phyloP scores from a whole-genome alignment of 75 land plant species.

The Adiantum capillusveneris region DNA sequence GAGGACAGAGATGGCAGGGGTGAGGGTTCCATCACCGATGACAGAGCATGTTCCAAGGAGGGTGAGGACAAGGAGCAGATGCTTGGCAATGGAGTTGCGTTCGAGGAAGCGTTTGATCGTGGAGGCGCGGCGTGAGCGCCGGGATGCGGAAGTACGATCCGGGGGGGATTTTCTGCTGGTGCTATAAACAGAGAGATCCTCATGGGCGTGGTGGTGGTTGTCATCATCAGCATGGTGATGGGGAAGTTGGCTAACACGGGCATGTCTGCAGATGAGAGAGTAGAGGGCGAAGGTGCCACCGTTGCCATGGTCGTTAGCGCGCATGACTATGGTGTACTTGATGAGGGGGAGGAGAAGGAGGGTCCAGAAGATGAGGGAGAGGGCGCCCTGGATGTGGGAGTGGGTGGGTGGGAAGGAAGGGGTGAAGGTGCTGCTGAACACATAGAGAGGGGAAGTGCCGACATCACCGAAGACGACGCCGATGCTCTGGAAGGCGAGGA shows the following conservation, averaged over 20 bases:
- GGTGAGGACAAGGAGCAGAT: constrained; percentile 31
- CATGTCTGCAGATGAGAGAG: constrained; percentile 57
- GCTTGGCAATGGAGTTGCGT: constrained; percentile 25
- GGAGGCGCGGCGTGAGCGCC: constrained; percentile 7
- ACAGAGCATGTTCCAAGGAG: constrained; percentile 67
- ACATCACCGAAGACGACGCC: constrained; percentile 49
- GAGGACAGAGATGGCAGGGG: constrained; percentile 71
- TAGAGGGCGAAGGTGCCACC: constrained; percentile 73
- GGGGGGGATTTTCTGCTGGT: constrained; percentile 19
- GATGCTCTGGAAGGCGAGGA: constrained; percentile 35
- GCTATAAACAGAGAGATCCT: constrained; percentile 28
- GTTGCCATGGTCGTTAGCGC: constrained; percentile 68
- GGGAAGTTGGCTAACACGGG: constrained; percentile 37
- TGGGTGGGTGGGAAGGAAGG: constrained; percentile 3
- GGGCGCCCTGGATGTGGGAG: constrained; percentile 42
- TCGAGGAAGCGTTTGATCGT: constrained; percentile 31
- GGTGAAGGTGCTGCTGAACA: constrained; percentile 28
- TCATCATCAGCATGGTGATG: constrained; percentile 47
- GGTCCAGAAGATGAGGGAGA: constrained; percentile 63
- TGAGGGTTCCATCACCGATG: constrained; percentile 71
- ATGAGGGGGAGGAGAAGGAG: constrained; percentile 54
- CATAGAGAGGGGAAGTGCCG: constrained; percentile 53
- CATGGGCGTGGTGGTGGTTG: no score
- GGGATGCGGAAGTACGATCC: no score
- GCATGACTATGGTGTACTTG: constrained; percentile 67